These are phyloP conservation scores for Poronia punctata DNA, from an alignment of 495 filamentous ascomycete genomes.

Conservation along the genomic window DNA sequence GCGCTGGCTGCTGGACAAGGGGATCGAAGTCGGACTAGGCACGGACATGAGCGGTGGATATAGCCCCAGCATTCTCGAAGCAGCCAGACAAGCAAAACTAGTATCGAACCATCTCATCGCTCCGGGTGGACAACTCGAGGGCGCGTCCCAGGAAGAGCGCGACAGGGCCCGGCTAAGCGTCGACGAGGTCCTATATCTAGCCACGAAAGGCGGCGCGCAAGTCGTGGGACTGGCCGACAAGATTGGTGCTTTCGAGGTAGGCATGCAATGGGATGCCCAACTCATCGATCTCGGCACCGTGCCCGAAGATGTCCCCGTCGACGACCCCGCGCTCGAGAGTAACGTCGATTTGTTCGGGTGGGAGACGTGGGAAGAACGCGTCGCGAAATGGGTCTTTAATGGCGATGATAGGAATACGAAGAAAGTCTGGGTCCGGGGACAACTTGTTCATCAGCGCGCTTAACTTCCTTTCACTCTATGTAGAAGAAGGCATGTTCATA, in stretches of 20 bases:
- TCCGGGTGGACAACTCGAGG: conserved; percentile 26
- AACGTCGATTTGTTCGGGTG: conserved; percentile 81
- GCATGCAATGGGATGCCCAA: conserved; percentile 89
- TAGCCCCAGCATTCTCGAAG: conserved; percentile 66
- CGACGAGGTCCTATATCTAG: conserved; percentile 84
- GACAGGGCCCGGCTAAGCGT: conserved; percentile 56
- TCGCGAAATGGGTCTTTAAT: conserved; percentile 85
- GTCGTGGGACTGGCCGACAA: conserved; percentile 62
- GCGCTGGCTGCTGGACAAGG: conserved; percentile 61
- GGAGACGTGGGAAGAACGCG: conserved; percentile 67
- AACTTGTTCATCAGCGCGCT: conserved; percentile 59
- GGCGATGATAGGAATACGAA: conserved; percentile 79
- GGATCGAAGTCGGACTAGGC: conserved; percentile 74
- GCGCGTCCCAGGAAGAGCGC: conserved; percentile 19
- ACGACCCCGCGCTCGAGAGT: conserved; percentile 25
- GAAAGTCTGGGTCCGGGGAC: conserved; percentile 74
- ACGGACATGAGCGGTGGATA: conserved; percentile 90
- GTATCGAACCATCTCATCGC: conserved; percentile 63
- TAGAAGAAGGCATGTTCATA: no score
- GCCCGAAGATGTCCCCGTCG: conserved; percentile 20
- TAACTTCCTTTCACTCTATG: no score
- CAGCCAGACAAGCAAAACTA: conserved; percentile 68
- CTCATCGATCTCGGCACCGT: conserved; percentile 55
- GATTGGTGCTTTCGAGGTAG: conserved; percentile 72
- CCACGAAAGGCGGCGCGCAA: conserved; percentile 70